A percentile compares a stretch with the other conserved stretches of the same genome.
These are phyloP conservation scores for Aspergillus jensenii DNA, from an alignment of 2,329 filamentous ascomycete genomes.

Conservation along the genomic window DNA sequence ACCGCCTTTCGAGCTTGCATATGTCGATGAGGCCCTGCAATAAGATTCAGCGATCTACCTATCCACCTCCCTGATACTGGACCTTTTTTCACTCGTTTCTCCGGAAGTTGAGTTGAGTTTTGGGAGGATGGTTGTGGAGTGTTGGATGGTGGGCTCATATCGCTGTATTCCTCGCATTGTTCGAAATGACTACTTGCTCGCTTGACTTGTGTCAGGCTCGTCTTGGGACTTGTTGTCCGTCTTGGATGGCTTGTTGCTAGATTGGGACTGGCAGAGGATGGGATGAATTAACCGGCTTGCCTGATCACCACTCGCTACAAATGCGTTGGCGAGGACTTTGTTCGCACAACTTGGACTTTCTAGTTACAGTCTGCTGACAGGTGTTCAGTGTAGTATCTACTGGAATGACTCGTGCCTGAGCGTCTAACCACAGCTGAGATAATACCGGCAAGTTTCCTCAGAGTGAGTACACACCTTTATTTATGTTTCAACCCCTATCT, in stretches of 20 bases:
- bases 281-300: constrained; percentile 46
- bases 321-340: constrained; percentile 8
- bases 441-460: neutral
- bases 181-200: constrained; percentile 24
- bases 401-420: neutral
- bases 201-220: constrained; percentile 37
- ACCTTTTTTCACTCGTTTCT: constrained; percentile 29
- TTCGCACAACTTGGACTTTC: neutral
- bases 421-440: neutral
- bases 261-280: constrained; percentile 38
- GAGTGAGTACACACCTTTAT: neutral
- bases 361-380: neutral
- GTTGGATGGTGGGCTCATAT: constrained; percentile 25
- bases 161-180: constrained; percentile 22
- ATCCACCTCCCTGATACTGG: constrained; percentile 46
- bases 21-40: constrained; percentile 16
- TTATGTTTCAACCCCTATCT: neutral
- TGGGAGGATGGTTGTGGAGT: constrained; percentile 49
- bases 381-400: neutral
- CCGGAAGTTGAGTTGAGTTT: constrained; percentile 6
- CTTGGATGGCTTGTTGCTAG: constrained; percentile 35
- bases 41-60: constrained; percentile 26
- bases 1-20: constrained; percentile 38
- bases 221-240: constrained; percentile 34
- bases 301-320: constrained; percentile 28